These are phyloP conservation scores for Scutellaria galericulata DNA, from an alignment of 257 asterid genomes.

Conservation along the genomic window DNA sequence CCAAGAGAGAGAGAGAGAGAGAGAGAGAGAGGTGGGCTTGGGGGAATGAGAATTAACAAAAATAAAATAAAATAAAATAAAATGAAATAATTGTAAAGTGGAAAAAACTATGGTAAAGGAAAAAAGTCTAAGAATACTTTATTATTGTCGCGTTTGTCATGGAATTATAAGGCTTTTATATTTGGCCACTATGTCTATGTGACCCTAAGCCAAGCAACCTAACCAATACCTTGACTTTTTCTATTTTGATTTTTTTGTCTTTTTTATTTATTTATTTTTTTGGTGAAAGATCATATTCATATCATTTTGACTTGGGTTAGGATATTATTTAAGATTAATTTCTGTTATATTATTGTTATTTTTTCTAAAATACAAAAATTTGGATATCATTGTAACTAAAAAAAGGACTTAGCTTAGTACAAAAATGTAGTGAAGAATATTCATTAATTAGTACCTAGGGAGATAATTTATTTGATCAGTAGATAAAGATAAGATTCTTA, in stretches of 20 bases:
- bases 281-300: neutral
- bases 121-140: constrained; percentile 31
- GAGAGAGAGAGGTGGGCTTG: constrained; percentile 12
- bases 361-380: too few species aligned
- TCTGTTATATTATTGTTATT: too few species aligned
- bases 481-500: neutral
- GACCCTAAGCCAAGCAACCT: constrained; percentile 16
- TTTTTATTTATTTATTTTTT: constrained; percentile 1
- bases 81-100: constrained; percentile 15
- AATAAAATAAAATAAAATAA: neutral
- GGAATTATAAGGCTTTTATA: constrained; percentile 31
- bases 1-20: constrained; percentile 30
- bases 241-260: neutral
- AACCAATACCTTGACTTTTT: constrained; percentile 33
- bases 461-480: neutral
- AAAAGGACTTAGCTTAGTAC: too few species aligned
- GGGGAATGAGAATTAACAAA: constrained; percentile 14
- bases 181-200: constrained; percentile 34
- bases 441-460: too few species aligned
- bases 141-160: constrained; percentile 8
- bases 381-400: too few species aligned
- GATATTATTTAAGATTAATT: neutral
- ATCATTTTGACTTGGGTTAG: constrained; percentile 22
- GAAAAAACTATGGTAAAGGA: constrained; percentile 22
- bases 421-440: too few species aligned